A percentile compares a stretch with the other conserved stretches of the same genome.
These are phyloP conservation scores for Metschnikowia rubicola DNA, from an alignment of 805 yeast species.

Conservation along the genomic window DNA sequence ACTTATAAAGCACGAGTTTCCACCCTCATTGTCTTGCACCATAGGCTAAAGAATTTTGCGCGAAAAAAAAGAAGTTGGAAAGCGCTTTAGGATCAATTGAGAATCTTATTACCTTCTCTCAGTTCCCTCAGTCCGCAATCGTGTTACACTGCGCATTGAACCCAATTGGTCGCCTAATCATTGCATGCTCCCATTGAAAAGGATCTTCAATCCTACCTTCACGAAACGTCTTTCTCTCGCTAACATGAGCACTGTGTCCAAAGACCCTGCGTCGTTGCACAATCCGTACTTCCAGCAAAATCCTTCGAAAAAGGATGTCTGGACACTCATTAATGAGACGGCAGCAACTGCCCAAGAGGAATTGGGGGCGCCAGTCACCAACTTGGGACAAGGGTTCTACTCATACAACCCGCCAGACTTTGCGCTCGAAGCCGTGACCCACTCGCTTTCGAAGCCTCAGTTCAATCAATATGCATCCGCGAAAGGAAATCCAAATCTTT, in stretches of 20 bases:
- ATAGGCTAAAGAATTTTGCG: background rate
- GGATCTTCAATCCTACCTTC: background rate
- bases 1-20: background rate
- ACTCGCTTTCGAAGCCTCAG: slow-evolving; percentile 67
- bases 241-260: slow-evolving; percentile 6
- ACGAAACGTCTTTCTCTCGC: slow-evolving; percentile 4
- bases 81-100: background rate
- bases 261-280: slow-evolving; percentile 33
- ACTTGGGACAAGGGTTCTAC: slow-evolving; percentile 96
- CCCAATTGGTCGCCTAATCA: background rate
- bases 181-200: slow-evolving; percentile 6
- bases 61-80: background rate
- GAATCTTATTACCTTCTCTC: background rate
- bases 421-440: slow-evolving; percentile 76
- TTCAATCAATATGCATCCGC: slow-evolving; percentile 93
- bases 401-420: slow-evolving; percentile 95
- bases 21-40: background rate
- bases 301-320: slow-evolving; percentile 79
- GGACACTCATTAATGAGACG: slow-evolving; percentile 93
- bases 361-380: slow-evolving; percentile 73
- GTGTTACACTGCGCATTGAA: too few relatives aligned
- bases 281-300: slow-evolving; percentile 61
- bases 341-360: slow-evolving; percentile 78
- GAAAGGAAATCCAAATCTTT: slow-evolving; percentile 74
- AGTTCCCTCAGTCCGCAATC: background rate